Conservation (phyloP, 805 yeast species). For the Komagataella ulmi region DNA sequence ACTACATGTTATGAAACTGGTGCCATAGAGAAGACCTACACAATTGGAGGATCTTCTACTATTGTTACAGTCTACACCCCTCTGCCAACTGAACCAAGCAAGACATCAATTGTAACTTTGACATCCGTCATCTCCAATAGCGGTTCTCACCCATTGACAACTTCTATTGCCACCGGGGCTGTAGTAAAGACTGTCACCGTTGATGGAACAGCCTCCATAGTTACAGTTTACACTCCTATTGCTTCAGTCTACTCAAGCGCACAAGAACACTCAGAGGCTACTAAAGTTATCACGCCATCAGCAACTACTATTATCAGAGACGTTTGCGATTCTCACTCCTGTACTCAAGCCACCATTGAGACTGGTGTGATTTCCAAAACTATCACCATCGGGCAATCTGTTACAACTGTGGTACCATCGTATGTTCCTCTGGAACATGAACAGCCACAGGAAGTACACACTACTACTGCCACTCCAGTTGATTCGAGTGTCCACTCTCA, state of each 20-base stretch:
- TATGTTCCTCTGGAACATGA: background rate
- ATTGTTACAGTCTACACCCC: background rate
- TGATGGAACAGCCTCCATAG: constrained; percentile 17
- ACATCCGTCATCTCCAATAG: background rate
- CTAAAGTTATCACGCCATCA: background rate
- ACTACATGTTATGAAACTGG: background rate
- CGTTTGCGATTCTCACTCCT: background rate
- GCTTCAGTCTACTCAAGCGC: constrained; percentile 10
- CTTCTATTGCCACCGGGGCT: constrained; percentile 5
- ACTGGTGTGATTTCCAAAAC: background rate
- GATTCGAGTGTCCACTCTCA: background rate
- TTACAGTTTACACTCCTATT: constrained; percentile 21
- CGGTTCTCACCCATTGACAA: constrained; percentile 2
- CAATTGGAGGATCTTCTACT: background rate
- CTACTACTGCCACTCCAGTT: background rate
- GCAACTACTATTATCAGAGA: background rate
- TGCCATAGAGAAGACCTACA: background rate
- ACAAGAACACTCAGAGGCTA: background rate
- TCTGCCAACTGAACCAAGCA: background rate
- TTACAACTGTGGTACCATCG: background rate
- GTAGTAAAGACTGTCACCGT: constrained; percentile 12
- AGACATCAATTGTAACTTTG: background rate
- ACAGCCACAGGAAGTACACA: background rate
- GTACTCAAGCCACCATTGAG: background rate
- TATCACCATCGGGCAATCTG: background rate